Evolutionary conservation across 2,329 filamentous ascomycete species (phyloP).

Genomic region (Mariannaea elegans): DNA sequence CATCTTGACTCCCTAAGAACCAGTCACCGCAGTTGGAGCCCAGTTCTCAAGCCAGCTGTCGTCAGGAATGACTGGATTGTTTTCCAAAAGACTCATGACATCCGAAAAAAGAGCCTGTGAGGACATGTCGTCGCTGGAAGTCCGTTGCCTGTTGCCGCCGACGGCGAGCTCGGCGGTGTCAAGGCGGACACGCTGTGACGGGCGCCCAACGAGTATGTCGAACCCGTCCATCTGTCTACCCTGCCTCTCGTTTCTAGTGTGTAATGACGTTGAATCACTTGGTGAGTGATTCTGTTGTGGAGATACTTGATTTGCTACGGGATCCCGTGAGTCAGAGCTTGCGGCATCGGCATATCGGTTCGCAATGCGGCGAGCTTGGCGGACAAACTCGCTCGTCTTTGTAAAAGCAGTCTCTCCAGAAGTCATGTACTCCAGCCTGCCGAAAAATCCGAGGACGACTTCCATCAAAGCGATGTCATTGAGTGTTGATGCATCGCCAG

Average conservation of each 20-base stretch:
- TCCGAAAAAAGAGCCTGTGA: neutral
- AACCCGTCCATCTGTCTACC: neutral
- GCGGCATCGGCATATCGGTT: neutral
- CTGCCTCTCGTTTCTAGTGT: neutral
- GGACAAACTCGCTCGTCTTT: constrained; percentile 14
- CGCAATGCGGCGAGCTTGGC: neutral
- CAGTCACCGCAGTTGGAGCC: neutral
- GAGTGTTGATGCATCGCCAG: neutral
- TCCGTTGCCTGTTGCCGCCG: neutral
- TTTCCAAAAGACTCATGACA: neutral
- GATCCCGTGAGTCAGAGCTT: neutral
- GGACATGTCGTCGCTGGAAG: neutral
- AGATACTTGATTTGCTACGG: neutral
- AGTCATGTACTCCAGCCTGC: constrained; percentile 15
- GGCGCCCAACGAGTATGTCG: neutral
- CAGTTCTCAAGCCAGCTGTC: neutral
- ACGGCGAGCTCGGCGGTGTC: neutral
- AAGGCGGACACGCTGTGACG: neutral
- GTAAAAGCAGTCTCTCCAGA: constrained; percentile 15
- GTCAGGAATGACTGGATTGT: neutral
- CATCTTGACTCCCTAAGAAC: neutral
- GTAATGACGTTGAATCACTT: neutral
- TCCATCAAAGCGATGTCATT: constrained; percentile 19
- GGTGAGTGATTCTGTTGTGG: neutral
- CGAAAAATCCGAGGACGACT: constrained; percentile 13